Base-by-base conservation (phyloP, 1,139 yeast species). In the Pichia terricola region DNA sequence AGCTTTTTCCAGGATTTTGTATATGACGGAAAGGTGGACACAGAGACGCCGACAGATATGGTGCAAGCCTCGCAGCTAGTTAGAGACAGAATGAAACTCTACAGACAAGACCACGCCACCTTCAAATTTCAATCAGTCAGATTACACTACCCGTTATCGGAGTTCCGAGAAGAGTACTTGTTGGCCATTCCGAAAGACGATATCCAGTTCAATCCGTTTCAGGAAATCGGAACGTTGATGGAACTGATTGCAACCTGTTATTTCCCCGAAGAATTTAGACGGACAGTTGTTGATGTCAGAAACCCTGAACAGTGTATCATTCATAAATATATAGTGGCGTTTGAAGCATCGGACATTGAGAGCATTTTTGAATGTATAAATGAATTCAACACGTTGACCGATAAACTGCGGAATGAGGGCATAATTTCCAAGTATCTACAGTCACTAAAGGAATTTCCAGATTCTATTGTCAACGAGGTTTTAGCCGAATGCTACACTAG, bases 401-500 rank as follows among this genome's bases (percentile, higher is more conserved):
- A 48, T 6, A 52, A 53, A 25, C 58, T 70, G 26, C 71, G 65
- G 32, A 44, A 62, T 3, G 45, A 46, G 32, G 53, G 53, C 2
- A 41, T 42, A 27, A 49, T 58, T 31, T 47, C 61, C 4, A 50
- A 57, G 22, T 75, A 66, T 60, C 61, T 68, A 40, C 55, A 41
- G 49, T 46, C 57, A 11, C 68, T 70, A 49, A 63, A 62, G 3
- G 54, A 63, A 0, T 60, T 82, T 25, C 83, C 94, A 0, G 61
- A 76, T 34, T 68, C 68, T 39, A 70, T 83, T 28, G 63, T 82
- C 41, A 88, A 85, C 53, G 89, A 81, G 55, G 53, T 88, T 9
- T 65, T 88, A 38, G 75, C 81, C 44, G 77, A 85, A 51, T 77
- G 82, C 2, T 88, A 89, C 61, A 66, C 85, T 0, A 68, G 96